Evolutionary conservation across 2,329 filamentous ascomycete genomes (phyloP).

Genomic region (Talaromyces sp.): DNA sequence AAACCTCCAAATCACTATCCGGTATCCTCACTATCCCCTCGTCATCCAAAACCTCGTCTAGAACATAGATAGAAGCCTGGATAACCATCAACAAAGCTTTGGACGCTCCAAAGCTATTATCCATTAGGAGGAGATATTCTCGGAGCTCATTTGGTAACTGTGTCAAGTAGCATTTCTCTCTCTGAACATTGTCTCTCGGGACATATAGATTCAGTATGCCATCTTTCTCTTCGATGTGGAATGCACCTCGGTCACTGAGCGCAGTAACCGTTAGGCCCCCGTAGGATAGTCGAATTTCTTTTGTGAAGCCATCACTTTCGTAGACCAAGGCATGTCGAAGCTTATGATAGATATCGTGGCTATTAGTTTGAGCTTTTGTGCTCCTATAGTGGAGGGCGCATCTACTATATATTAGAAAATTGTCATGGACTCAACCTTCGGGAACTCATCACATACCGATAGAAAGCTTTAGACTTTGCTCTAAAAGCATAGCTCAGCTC

Average conservation of each 20-base stretch:
- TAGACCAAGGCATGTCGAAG: not conserved
- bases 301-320: constrained; percentile 9
- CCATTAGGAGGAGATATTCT: not conserved
- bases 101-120: not conserved
- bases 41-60: constrained; percentile 2
- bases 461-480: not conserved
- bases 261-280: not conserved
- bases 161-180: constrained; percentile 10
- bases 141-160: constrained; percentile 3
- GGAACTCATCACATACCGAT: not conserved
- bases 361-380: not conserved
- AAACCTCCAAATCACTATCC: not conserved
- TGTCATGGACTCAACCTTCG: not conserved
- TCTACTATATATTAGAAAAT: not conserved
- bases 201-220: not conserved
- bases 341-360: not conserved
- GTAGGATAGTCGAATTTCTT: not conserved
- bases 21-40: not conserved
- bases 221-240: not conserved
- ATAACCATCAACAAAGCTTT: not conserved
- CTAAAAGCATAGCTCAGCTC: not conserved
- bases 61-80: constrained; percentile 1
- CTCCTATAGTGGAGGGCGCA: constrained; percentile 9
- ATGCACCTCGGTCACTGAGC: constrained; percentile 3
- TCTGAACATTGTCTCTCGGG: not conserved